A percentile compares a stretch with the other conserved stretches of the same genome.
These are phyloP conservation scores for Nicotiana rustica DNA, from an alignment of 305 asterid genomes.

Conservation along the genomic window DNA sequence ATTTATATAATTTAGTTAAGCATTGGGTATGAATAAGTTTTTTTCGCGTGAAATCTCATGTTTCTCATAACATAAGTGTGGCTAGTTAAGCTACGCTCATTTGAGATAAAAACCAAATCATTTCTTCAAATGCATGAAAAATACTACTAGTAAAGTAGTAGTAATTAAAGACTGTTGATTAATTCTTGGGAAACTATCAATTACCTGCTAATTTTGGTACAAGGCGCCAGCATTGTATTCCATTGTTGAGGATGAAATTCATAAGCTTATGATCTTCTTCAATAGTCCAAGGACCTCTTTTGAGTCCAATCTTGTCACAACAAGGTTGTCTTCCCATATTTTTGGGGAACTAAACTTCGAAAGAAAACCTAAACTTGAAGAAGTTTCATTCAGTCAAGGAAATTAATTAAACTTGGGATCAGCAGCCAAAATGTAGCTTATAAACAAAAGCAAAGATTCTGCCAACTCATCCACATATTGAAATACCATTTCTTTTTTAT, in stretches of 20 bases:
- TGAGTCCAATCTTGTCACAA: slow-evolving; percentile 76
- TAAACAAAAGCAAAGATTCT: slow-evolving; percentile 69
- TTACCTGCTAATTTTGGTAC: slow-evolving; percentile 85
- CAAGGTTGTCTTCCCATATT: slow-evolving; percentile 90
- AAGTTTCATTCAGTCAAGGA: background rate
- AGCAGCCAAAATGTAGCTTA: slow-evolving; percentile 39
- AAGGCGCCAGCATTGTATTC: slow-evolving; percentile 87
- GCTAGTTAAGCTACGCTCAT: no score
- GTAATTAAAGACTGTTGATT: background rate
- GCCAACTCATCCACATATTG: slow-evolving; percentile 64
- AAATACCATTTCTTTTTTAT: slow-evolving; percentile 38
- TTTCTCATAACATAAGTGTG: no score
- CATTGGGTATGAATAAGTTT: no score
- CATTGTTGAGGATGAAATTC: slow-evolving; percentile 82
- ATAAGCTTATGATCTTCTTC: slow-evolving; percentile 87
- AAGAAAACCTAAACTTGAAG: background rate
- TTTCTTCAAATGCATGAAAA: no score
- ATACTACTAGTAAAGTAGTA: no score
- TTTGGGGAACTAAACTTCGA: background rate
- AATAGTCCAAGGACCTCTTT: slow-evolving; percentile 85
- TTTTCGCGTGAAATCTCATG: no score
- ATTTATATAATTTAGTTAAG: no score
- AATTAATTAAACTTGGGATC: slow-evolving; percentile 30
- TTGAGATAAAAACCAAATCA: no score
- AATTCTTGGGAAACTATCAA: background rate